A percentile compares a stretch with the other conserved stretches of the same genome.
Evolutionary conservation across 2,329 filamentous ascomycete species (phyloP).

Genomic region (Botrytis squamosa): DNA sequence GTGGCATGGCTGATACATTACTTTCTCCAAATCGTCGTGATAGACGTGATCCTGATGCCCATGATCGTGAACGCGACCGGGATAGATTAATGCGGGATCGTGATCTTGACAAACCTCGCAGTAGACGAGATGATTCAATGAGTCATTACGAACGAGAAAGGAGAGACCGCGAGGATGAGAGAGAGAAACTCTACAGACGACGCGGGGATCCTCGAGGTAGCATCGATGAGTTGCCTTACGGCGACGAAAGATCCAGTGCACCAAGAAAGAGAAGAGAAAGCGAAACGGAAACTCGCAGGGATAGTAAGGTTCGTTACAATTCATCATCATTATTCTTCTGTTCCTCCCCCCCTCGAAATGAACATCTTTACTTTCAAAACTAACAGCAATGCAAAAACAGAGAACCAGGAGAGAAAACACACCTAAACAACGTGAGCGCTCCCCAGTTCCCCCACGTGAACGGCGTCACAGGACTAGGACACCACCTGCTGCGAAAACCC

Average conservation of each 20-base stretch:
- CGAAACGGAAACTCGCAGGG: slow-evolving; percentile 64
- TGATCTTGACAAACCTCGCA: slow-evolving; percentile 44
- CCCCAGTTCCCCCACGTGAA: slow-evolving; percentile 54
- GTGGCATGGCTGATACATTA: slow-evolving; percentile 64
- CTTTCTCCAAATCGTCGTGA: slow-evolving; percentile 44
- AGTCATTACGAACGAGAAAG: slow-evolving; percentile 82
- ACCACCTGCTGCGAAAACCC: slow-evolving; percentile 42
- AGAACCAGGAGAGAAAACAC: slow-evolving; percentile 58
- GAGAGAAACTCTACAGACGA: slow-evolving; percentile 83
- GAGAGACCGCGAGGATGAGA: slow-evolving; percentile 83
- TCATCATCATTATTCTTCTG: neutral
- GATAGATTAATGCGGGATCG: slow-evolving; percentile 36
- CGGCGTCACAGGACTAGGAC: slow-evolving; percentile 57
- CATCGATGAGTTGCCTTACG: slow-evolving; percentile 88
- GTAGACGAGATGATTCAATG: slow-evolving; percentile 59
- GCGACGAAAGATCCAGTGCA: slow-evolving; percentile 64
- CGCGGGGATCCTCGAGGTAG: slow-evolving; percentile 73
- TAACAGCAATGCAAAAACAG: slow-evolving; percentile 41
- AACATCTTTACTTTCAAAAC: neutral
- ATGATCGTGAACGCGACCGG: slow-evolving; percentile 41
- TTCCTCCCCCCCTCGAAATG: neutral
- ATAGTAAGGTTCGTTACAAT: slow-evolving; percentile 52
- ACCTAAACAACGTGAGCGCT: slow-evolving; percentile 53
- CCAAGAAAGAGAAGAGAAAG: slow-evolving; percentile 78
- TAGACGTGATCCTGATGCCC: slow-evolving; percentile 40